Conservation (phyloP, 768 basidiomycete genomes). For the Exidia glandulosa region DNA sequence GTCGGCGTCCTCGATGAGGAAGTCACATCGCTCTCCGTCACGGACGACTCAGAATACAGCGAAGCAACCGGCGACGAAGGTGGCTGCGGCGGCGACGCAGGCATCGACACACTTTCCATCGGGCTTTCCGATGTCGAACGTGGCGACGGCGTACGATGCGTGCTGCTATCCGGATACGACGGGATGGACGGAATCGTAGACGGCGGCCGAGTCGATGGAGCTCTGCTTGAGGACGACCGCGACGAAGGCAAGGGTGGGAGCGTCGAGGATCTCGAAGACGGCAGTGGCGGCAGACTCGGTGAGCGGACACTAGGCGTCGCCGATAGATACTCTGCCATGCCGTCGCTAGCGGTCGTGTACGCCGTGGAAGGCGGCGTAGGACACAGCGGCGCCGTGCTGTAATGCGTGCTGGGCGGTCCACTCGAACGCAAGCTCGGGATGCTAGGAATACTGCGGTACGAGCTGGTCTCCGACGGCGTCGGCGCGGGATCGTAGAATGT, state of each 20-base stretch:
- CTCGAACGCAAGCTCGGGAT: background rate
- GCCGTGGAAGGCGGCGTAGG: background rate
- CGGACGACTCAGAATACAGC: slow-evolving; percentile 1
- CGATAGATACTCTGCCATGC: background rate
- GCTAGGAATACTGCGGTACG: background rate
- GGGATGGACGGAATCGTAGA: slow-evolving; percentile 22
- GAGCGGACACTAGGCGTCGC: background rate
- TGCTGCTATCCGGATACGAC: slow-evolving; percentile 26
- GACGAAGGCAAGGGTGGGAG: background rate
- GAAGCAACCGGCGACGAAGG: background rate
- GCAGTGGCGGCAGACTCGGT: background rate
- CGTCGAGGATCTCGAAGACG: background rate
- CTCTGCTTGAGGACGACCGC: background rate
- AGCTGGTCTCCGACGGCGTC: background rate
- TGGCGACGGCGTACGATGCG: slow-evolving; percentile 14
- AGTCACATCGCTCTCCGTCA: background rate
- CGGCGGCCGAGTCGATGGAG: slow-evolving; percentile 8
- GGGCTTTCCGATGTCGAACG: background rate
- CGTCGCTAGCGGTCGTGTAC: background rate
- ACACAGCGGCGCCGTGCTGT: background rate
- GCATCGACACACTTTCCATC: background rate
- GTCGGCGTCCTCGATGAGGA: too few relatives aligned
- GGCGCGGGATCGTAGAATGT: background rate
- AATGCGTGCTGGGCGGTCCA: background rate
- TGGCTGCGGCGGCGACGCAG: background rate